Conservation (phyloP, 176 grass and related monocot genomes). For the Zoysia pacifica region DNA sequence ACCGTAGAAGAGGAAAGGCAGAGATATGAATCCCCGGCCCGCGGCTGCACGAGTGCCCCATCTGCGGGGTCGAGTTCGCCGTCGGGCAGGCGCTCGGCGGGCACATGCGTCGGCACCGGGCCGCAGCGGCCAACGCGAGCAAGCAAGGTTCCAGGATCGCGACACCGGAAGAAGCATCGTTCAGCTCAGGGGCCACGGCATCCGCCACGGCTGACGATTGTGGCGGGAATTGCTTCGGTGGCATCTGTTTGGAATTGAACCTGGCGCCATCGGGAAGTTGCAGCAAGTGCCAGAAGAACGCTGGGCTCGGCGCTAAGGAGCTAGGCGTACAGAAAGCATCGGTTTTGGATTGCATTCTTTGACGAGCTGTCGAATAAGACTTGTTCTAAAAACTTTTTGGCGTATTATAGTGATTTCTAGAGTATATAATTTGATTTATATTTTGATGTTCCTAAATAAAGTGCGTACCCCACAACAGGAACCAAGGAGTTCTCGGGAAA, state of each 20-base stretch:
- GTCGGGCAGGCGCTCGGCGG: conserved; percentile 66
- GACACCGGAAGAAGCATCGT: not conserved
- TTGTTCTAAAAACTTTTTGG: not conserved
- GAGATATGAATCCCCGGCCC: too few species aligned
- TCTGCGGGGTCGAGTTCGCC: conserved; percentile 53
- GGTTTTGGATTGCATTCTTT: not conserved
- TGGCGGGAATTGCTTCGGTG: not conserved
- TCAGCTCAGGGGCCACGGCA: not conserved
- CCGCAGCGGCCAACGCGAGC: not conserved
- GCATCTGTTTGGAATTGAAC: not conserved
- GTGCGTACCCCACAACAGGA: too few species aligned
- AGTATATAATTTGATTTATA: too few species aligned
- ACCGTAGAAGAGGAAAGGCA: too few species aligned
- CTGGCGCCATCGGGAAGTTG: not conserved
- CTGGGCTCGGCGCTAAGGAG: not conserved
- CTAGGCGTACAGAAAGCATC: not conserved
- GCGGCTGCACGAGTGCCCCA: conserved; percentile 46
- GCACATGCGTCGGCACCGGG: conserved; percentile 65
- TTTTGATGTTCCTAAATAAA: too few species aligned
- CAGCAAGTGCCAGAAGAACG: not conserved
- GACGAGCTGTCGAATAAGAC: not conserved
- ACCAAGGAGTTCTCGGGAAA: too few species aligned
- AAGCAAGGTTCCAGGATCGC: not conserved
- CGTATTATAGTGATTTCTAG: too few species aligned
- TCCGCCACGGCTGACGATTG: not conserved